Percentiles rank a stretch among this genome's conserved stretches.
Conservation (phyloP, 1,139 yeast species). For the Schizosaccharomyces versatilis region DNA sequence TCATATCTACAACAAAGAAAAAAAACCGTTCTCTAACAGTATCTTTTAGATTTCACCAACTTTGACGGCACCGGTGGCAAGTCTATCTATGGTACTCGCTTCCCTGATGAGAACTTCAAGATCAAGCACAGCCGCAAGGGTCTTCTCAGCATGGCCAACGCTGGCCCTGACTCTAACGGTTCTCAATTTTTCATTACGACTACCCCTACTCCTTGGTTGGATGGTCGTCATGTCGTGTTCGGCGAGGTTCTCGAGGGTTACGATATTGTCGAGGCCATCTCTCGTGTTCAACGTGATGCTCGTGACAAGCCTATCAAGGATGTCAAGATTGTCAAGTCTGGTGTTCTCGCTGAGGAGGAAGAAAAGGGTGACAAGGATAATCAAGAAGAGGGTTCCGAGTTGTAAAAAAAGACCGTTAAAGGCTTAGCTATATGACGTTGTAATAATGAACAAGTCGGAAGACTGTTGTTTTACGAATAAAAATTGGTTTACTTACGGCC, state of each 20-base stretch:
- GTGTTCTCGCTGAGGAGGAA: constrained; percentile 20
- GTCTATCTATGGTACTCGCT: constrained; percentile 84
- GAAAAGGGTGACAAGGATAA: background rate
- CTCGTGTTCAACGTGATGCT: constrained; percentile 19
- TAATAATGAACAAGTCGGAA: too few species aligned
- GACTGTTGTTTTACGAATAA: too few species aligned
- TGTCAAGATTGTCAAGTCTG: constrained; percentile 58
- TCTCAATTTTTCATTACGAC: constrained; percentile 84
- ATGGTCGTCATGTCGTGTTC: constrained; percentile 89
- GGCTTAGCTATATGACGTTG: too few species aligned
- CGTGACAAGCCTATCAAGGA: constrained; percentile 42
- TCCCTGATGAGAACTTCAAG: constrained; percentile 69
- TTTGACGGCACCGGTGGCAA: constrained; percentile 87
- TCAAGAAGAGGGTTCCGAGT: too few species aligned
- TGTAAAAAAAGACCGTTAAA: too few species aligned
- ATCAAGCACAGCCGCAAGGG: constrained; percentile 60
- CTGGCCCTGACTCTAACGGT: constrained; percentile 88
- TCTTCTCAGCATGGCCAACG: constrained; percentile 75
- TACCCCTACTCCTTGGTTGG: constrained; percentile 43
- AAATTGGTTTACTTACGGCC: too few species aligned
- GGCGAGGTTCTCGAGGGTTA: constrained; percentile 76
- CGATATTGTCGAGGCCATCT: constrained; percentile 56
- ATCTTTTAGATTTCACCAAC: constrained; percentile 49
- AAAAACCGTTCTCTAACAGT: background rate
- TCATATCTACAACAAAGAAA: background rate